Base-by-base conservation (phyloP, 495 filamentous ascomycete species). In the Beverwykella pulmonaria region DNA sequence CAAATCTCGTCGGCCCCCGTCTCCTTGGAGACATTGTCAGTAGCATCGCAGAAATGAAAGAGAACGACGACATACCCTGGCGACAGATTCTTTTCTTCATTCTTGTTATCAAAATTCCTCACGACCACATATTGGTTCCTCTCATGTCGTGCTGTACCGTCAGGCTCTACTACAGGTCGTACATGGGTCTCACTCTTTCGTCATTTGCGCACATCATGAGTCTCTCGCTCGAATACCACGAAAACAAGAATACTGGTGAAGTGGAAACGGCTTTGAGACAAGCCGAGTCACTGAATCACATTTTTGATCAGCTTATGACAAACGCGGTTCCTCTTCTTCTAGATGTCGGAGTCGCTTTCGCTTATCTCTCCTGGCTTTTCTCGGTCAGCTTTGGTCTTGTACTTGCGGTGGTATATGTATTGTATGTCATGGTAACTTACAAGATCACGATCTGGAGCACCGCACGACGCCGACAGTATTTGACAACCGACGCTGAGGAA, bases 161-260 rank as follows among this genome's bases (percentile, higher is more conserved):
- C 3, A 67, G 59, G 3, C 75, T 93, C 14, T 82, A 89, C 67
- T 86, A 85, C 67, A 88, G 87, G 73, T 83, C 87, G 0, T 84
- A 86, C 56, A 80, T 81, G 36, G 78, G 81, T 20, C 80, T 93
- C 17, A 86, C 82, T 59, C 84, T 80, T 0, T 85, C 86, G 0
- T 84, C 90, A 2, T 92, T 91, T 71, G 83, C 86, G 50, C 89
- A 92, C 65, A 81, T 92, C 26, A 89, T 93, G 84, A 83, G 82
- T 54, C 81, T 94, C 22, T 92, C 88, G 0, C 87, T 86, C 59
- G 90, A 93, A 68, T 93, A 91, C 64, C 90, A 94, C 71, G 87
- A 87, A 63, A 83, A 84, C 59, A 92, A 91, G 76, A 84, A 83
- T 56, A 87, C 85, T 3, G 90, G 85, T 14, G 88, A 91, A 68